Conservation (phyloP, 2,329 filamentous ascomycete genomes). For the Tolypocladium guangdongense region DNA sequence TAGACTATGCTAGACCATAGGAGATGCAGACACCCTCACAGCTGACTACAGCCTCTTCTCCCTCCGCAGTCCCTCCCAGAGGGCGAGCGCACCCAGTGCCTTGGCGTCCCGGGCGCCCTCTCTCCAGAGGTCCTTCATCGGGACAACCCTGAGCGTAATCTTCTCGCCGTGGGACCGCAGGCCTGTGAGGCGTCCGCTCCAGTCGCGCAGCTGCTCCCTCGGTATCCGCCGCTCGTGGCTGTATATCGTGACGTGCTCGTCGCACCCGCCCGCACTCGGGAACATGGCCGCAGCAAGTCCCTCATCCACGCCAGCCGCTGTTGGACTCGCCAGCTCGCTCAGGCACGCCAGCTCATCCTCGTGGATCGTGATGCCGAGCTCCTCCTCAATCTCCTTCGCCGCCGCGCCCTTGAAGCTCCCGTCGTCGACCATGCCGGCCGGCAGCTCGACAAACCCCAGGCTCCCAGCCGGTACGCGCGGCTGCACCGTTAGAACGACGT, state of each 20-base stretch:
- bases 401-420: conserved; percentile 45
- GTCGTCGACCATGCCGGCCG: conserved; percentile 48
- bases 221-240: conserved; percentile 42
- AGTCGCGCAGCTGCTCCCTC: conserved; percentile 37
- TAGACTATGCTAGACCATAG: conserved; percentile 8
- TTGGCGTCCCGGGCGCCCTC: conserved; percentile 48
- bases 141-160: conserved; percentile 50
- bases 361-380: conserved; percentile 42
- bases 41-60: conserved; percentile 29
- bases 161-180: conserved; percentile 47
- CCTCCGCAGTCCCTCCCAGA: conserved; percentile 45
- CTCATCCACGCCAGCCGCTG: conserved; percentile 17
- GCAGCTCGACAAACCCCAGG: conserved; percentile 44
- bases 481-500: conserved; percentile 49
- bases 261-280: conserved; percentile 47
- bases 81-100: conserved; percentile 44
- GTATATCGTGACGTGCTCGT: conserved; percentile 50
- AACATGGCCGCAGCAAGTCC: conserved; percentile 38
- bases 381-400: conserved; percentile 50
- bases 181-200: conserved; percentile 47
- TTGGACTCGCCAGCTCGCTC: conserved; percentile 35
- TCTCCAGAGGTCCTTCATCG: conserved; percentile 44
- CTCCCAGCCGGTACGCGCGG: conserved; percentile 44
- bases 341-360: conserved; percentile 36
- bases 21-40: not conserved